A percentile compares a stretch with the other conserved stretches of the same genome.
Conservation (phyloP, 169 alveolate genomes). For the Cryptosporidium meleagridis region DNA sequence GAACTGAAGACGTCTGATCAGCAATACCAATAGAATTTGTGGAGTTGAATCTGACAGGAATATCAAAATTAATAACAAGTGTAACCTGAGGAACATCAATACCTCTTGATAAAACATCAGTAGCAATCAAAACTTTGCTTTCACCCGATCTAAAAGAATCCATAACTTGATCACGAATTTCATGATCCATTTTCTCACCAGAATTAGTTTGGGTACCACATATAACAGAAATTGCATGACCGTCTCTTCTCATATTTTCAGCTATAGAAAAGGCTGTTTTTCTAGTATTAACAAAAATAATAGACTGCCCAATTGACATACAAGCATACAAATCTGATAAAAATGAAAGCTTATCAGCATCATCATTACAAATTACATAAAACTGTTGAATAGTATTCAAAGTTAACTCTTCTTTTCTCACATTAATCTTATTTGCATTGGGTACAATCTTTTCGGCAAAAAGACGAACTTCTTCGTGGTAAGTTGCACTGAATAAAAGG, state of each 20-base stretch:
- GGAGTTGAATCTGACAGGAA: conserved; percentile 86
- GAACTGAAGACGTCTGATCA: not conserved
- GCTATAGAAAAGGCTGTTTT: conserved; percentile 92
- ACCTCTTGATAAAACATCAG: conserved; percentile 98
- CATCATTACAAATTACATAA: conserved; percentile 86
- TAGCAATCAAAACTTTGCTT: conserved; percentile 93
- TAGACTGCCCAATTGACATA: conserved; percentile 96
- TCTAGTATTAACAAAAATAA: conserved; percentile 96
- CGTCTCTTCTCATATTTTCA: conserved; percentile 88
- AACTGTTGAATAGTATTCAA: conserved; percentile 95
- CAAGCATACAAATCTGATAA: conserved; percentile 93
- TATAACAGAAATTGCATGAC: conserved; percentile 87
- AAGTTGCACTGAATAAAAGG: conserved; percentile 91
- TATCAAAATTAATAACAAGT: conserved; percentile 94
- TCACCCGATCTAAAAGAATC: conserved; percentile 94
- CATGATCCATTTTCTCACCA: conserved; percentile 92
- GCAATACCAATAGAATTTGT: conserved; percentile 71
- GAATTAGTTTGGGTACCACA: conserved; percentile 88
- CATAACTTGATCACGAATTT: conserved; percentile 94
- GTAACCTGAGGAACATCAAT: conserved; percentile 97
- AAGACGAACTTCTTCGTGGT: conserved; percentile 87
- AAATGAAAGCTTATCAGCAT: conserved; percentile 92
- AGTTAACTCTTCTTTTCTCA: conserved; percentile 94
- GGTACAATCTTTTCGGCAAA: conserved; percentile 91
- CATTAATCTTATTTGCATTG: conserved; percentile 82